Evolutionary conservation across 176 grass and related monocot species (phyloP).

Genomic region (Aegilops bicornis): DNA sequence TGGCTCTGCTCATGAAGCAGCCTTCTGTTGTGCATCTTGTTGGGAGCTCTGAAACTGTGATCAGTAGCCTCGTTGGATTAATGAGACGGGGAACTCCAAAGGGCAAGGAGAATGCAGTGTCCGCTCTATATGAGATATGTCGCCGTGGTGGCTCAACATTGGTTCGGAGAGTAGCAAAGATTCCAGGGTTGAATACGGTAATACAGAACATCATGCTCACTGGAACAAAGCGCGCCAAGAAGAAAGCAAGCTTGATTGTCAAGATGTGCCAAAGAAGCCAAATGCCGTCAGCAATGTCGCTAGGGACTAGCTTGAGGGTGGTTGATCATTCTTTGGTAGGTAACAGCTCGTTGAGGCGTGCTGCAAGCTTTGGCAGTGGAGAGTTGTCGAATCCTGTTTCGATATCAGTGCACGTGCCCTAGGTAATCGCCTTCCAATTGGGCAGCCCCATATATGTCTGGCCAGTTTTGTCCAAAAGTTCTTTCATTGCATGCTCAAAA

Average conservation of each 20-base stretch:
- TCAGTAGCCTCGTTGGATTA: slow-evolving; percentile 65
- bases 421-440: slow-evolving; percentile 38
- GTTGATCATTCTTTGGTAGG: slow-evolving; percentile 53
- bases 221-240: slow-evolving; percentile 87
- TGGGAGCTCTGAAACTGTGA: slow-evolving; percentile 54
- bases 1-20: slow-evolving; percentile 83
- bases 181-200: slow-evolving; percentile 55
- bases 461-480: slow-evolving; percentile 49
- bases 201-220: slow-evolving; percentile 65
- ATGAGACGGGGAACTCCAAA: slow-evolving; percentile 91
- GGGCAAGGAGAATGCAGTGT: slow-evolving; percentile 92
- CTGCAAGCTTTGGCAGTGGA: slow-evolving; percentile 50
- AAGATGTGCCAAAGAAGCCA: slow-evolving; percentile 83
- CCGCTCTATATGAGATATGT: slow-evolving; percentile 90
- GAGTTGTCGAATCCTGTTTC: slow-evolving; percentile 63
- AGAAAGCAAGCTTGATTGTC: slow-evolving; percentile 72
- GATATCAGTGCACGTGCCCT: slow-evolving; percentile 79
- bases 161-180: slow-evolving; percentile 56
- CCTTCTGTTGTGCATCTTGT: slow-evolving; percentile 59
- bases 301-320: slow-evolving; percentile 47
- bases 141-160: slow-evolving; percentile 54
- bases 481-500: slow-evolving; percentile 56
- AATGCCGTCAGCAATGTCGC: slow-evolving; percentile 36
- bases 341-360: slow-evolving; percentile 48
- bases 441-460: slow-evolving; percentile 19